A percentile compares a stretch with the other conserved stretches of the same genome.
Evolutionary conservation across 805 yeast species (phyloP).

Genomic region (Hanseniaspora valbyensis): DNA sequence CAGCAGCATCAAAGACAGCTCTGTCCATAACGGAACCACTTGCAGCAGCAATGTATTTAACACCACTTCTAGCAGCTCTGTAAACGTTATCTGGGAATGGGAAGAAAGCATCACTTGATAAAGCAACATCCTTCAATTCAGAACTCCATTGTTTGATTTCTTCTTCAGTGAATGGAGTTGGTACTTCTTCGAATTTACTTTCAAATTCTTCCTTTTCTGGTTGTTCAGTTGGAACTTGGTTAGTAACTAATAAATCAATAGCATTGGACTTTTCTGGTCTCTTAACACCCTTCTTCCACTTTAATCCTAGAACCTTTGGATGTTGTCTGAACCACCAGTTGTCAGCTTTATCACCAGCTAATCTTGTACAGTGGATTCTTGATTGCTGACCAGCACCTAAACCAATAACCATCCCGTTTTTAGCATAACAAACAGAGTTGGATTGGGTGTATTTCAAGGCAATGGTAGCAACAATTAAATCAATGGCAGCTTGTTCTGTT

Average conservation of each 20-base stretch:
- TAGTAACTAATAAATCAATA: conserved; percentile 83
- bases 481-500: conserved; percentile 85
- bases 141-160: conserved; percentile 84
- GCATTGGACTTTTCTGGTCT: conserved; percentile 98
- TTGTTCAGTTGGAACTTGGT: conserved; percentile 80
- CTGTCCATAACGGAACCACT: conserved; percentile 96
- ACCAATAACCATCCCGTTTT: conserved; percentile 98
- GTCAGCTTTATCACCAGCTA: conserved; percentile 98
- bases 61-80: conserved; percentile 96
- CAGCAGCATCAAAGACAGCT: conserved; percentile 93
- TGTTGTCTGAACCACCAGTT: conserved; percentile 99
- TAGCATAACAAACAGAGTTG: conserved; percentile 96
- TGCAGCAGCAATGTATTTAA: conserved; percentile 91
- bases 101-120: conserved; percentile 97
- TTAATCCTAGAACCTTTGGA: conserved; percentile 80
- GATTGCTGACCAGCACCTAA: conserved; percentile 99
- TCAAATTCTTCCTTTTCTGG: conserved; percentile 91
- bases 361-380: conserved; percentile 96
- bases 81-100: conserved; percentile 99
- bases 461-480: conserved; percentile 92
- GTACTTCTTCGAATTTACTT: conserved; percentile 73
- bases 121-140: conserved; percentile 73
- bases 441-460: conserved; percentile 97
- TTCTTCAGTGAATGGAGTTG: conserved; percentile 66
- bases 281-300: conserved; percentile 97